Percentiles rank a stretch among this genome's conserved stretches.
These are phyloP conservation scores for Xylaria acuta DNA, from an alignment of 495 filamentous ascomycete genomes.

Conservation along the genomic window DNA sequence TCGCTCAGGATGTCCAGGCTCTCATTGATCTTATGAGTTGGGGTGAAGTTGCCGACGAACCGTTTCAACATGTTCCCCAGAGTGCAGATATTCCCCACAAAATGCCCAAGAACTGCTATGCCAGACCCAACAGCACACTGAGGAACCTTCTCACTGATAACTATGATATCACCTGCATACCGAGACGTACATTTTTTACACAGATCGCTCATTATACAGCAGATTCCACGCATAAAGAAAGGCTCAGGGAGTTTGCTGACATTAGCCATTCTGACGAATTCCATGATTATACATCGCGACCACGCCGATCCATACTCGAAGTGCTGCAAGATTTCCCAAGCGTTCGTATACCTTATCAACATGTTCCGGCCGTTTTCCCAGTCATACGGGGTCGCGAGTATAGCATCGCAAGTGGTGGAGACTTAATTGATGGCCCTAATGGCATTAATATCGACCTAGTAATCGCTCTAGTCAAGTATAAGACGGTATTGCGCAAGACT, in stretches of 20 bases:
- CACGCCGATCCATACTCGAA: constrained; percentile 89
- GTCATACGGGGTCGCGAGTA: constrained; percentile 81
- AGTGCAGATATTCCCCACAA: constrained; percentile 33
- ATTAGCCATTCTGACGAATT: constrained; percentile 84
- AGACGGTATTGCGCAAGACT: constrained; percentile 83
- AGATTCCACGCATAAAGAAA: constrained; percentile 76
- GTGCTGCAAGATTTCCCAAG: constrained; percentile 87
- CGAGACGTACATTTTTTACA: constrained; percentile 83
- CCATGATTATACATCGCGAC: constrained; percentile 93
- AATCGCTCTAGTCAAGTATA: constrained; percentile 90
- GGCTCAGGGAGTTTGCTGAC: constrained; percentile 80
- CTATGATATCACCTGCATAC: constrained; percentile 87
- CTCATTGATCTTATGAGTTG: constrained; percentile 80
- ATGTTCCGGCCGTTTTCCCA: constrained; percentile 73
- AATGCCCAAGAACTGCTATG: constrained; percentile 34
- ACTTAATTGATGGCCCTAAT: background rate
- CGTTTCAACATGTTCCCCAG: constrained; percentile 55
- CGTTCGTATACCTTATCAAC: constrained; percentile 80
- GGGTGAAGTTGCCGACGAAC: constrained; percentile 70
- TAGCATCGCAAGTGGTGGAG: constrained; percentile 81
- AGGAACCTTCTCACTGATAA: constrained; percentile 78
- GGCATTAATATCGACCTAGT: constrained; percentile 71
- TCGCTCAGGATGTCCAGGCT: constrained; percentile 72
- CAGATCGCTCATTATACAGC: constrained; percentile 73
- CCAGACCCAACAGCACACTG: constrained; percentile 65